phyloP scores from a whole-genome alignment of 768 basidiomycete genomes.

The Trametes maxima region DNA sequence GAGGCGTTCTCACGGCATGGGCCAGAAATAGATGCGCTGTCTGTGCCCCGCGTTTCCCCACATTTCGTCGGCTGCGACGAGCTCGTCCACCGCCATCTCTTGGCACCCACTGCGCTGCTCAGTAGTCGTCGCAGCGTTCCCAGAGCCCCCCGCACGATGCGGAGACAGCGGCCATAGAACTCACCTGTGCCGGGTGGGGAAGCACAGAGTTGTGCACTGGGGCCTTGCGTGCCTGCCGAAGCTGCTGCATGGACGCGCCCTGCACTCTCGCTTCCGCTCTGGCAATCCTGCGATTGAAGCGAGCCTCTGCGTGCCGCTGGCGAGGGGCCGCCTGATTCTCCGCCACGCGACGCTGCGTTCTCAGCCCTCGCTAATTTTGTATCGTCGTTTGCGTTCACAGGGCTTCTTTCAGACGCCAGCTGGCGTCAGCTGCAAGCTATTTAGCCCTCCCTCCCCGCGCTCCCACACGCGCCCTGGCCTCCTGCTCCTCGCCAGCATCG shows the following conservation, averaged over 20 bases:
- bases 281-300: too few species aligned
- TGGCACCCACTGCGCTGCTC: neutral
- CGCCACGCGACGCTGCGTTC: neutral
- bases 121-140: neutral
- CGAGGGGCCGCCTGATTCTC: neutral
- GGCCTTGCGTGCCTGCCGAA: too few species aligned
- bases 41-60: neutral
- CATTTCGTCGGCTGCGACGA: neutral
- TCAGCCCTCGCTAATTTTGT: slow-evolving; percentile 14
- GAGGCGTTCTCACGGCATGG: too few species aligned
- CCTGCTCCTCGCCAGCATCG: neutral
- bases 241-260: too few species aligned
- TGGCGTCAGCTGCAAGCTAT: slow-evolving; percentile 14
- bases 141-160: too few species aligned
- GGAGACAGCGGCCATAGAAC: too few species aligned
- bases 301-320: neutral
- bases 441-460: slow-evolving; percentile 6
- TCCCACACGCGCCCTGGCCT: slow-evolving; percentile 2
- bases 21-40: neutral
- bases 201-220: too few species aligned
- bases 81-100: neutral
- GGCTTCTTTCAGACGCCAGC: slow-evolving; percentile 13
- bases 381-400: neutral
- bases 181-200: too few species aligned
- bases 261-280: too few species aligned